Evolutionary conservation across 345 rosid species (phyloP), one percentile per base, ranked within the genome.

Genomic region (Populus davidiana): DNA sequence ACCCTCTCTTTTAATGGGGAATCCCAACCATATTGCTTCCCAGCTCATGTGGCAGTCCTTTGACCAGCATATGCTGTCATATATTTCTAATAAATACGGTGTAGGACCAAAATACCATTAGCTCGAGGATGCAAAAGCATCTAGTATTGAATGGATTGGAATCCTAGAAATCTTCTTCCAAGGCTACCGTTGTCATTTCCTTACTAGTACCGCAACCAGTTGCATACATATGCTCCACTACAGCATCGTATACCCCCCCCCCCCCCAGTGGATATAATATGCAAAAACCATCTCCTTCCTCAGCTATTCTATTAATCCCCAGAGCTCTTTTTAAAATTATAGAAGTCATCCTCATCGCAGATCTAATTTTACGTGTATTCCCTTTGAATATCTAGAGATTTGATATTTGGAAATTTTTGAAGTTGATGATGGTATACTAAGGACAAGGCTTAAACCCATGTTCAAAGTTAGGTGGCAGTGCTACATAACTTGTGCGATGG

Each of bases 21-120:
- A 85, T 82, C 85, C 84, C 50, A 76, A 61, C 82, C 65, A 64
- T 71, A 68, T 78, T 88, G 91, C 87, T 43, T 68, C 85, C 90
- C 92, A 88, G 89, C 94, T 87, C 89, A 86, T 85, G 21, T 76
- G 78, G 67, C 86, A n/a, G 86, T 73, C 69, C 76, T 76, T 76
- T 72, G 4, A 61, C 61, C 67, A 70, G 75, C 12, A 12, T 49
- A 67, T 43, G 21, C 69, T 73, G 39, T 18, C n/a, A 52, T 52
- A 52, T 13, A 77, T 29, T 56, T 74, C 78, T 23, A 68, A 16
- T 20, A 25, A 44, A 54, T 50, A 35, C 61, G 59, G 39, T 74
- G 59, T 25, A 77, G 82, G 86, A 86, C 90, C 79, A 81, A 67
- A 81, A 39, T 84, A n/a, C 78, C 89, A 89, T 81, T 78, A n/a